phyloP scores from a whole-genome alignment of 1,139 yeast species.

The Blastobotrys aristatus region DNA sequence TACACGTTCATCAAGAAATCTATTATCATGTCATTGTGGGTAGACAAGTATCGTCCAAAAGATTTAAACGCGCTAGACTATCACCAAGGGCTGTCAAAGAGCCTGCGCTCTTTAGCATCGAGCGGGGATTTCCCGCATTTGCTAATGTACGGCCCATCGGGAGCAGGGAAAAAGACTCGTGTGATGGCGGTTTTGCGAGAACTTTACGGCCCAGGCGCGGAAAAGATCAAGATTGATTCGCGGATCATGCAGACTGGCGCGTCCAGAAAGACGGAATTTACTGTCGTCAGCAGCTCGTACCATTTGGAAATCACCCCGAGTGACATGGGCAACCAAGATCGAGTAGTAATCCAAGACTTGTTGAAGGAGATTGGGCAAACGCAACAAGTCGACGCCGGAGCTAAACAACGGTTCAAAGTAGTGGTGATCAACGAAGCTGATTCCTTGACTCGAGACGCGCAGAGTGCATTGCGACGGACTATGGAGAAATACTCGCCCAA shows the following conservation, averaged over 20 bases:
- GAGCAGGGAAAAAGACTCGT: constrained; percentile 95
- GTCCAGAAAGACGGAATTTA: constrained; percentile 78
- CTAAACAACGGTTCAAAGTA: constrained; percentile 77
- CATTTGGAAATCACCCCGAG: constrained; percentile 96
- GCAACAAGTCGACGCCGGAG: constrained; percentile 78
- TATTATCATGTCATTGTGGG: constrained; percentile 87
- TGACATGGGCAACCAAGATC: constrained; percentile 92
- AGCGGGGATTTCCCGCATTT: constrained; percentile 93
- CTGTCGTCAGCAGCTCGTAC: constrained; percentile 81
- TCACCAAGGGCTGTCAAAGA: constrained; percentile 59
- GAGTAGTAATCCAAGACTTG: constrained; percentile 90
- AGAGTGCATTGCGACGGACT: constrained; percentile 93
- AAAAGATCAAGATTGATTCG: constrained; percentile 82
- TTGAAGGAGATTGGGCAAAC: constrained; percentile 92
- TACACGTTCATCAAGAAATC: neutral
- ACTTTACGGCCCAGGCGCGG: constrained; percentile 77
- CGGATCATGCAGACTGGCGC: constrained; percentile 66
- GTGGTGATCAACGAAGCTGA: constrained; percentile 96
- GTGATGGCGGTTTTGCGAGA: constrained; percentile 75
- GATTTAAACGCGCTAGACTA: constrained; percentile 58
- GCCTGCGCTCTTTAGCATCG: constrained; percentile 50
- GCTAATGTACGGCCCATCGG: constrained; percentile 89
- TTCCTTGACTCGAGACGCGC: constrained; percentile 88
- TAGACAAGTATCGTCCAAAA: constrained; percentile 85
- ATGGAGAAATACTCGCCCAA: constrained; percentile 95